Evolutionary conservation across 768 basidiomycete species (phyloP).

Genomic region (Boletus bicolor): DNA sequence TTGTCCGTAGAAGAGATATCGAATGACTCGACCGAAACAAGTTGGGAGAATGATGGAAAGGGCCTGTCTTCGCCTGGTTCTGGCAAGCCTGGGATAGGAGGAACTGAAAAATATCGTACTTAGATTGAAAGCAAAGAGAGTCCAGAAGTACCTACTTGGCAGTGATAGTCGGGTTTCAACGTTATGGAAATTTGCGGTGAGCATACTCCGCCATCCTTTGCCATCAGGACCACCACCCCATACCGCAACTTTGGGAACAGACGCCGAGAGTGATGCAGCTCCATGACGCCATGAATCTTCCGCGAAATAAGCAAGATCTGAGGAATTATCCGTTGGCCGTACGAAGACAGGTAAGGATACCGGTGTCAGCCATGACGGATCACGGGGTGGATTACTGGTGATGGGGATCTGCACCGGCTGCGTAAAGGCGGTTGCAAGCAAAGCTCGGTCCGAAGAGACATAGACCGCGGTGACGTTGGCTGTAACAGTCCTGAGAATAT

Average conservation of each 20-base stretch:
- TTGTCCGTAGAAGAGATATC: conserved; percentile 35
- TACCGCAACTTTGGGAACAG: conserved; percentile 43
- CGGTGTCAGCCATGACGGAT: conserved; percentile 55
- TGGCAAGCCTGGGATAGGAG: conserved; percentile 63
- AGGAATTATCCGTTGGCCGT: conserved; percentile 50
- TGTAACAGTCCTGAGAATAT: conserved; percentile 52
- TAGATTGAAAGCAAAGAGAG: not conserved
- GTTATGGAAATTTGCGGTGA: conserved; percentile 40
- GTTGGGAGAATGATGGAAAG: conserved; percentile 53
- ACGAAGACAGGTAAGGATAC: conserved; percentile 51
- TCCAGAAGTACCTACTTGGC: conserved; percentile 44
- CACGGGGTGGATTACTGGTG: conserved; percentile 34
- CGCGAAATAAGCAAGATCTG: conserved; percentile 47
- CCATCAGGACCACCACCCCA: conserved; percentile 48
- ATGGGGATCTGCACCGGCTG: conserved; percentile 56
- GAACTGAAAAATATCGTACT: conserved; percentile 43
- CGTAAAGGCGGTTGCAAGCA: conserved; percentile 47
- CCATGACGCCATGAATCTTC: conserved; percentile 59
- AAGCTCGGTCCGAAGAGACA: conserved; percentile 40
- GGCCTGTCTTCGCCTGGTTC: conserved; percentile 48
- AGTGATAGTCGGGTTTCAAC: conserved; percentile 47
- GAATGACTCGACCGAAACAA: conserved; percentile 62
- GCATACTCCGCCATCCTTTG: conserved; percentile 45
- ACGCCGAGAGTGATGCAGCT: conserved; percentile 40
- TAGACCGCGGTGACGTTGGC: conserved; percentile 51